phyloP scores from a whole-genome alignment of 2,329 filamentous ascomycete species.

The Pseudocercospora pini-densiflorae region DNA sequence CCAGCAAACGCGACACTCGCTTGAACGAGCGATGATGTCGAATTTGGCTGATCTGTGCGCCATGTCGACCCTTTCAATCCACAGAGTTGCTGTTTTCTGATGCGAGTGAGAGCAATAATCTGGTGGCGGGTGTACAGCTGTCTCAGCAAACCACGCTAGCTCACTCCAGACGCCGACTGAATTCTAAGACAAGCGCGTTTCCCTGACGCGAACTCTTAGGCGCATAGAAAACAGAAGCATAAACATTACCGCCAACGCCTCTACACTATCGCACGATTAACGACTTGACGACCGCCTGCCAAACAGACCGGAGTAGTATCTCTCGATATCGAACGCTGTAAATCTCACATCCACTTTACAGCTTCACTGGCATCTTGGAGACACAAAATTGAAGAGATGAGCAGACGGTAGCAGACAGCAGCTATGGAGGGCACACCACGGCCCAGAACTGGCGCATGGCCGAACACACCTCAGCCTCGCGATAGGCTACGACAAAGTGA shows the following conservation, averaged over 20 bases:
- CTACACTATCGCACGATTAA: neutral
- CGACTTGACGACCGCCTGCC: conserved; percentile 1
- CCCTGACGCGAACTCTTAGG: neutral
- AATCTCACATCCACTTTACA: neutral
- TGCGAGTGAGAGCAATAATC: neutral
- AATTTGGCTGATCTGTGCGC: neutral
- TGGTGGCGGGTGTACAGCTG: neutral
- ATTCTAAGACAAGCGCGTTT: neutral
- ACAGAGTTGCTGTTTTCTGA: neutral
- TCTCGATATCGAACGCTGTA: neutral
- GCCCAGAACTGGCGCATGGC: conserved; percentile 75
- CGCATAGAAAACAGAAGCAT: neutral
- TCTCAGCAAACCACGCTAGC: neutral
- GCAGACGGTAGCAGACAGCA: conserved; percentile 6
- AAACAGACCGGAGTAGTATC: neutral
- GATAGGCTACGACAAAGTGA: conserved; percentile 14
- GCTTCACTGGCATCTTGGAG: neutral
- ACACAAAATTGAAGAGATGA: conserved; percentile 1
- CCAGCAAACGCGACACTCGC: neutral
- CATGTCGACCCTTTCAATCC: neutral
- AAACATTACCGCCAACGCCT: neutral
- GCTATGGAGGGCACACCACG: conserved; percentile 80
- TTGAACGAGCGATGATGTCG: neutral
- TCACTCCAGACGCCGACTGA: neutral
- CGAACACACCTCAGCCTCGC: conserved; percentile 60